Evolutionary conservation across 2,329 filamentous ascomycete species (phyloP).

Genomic region (Zymoseptoria passerinii): DNA sequence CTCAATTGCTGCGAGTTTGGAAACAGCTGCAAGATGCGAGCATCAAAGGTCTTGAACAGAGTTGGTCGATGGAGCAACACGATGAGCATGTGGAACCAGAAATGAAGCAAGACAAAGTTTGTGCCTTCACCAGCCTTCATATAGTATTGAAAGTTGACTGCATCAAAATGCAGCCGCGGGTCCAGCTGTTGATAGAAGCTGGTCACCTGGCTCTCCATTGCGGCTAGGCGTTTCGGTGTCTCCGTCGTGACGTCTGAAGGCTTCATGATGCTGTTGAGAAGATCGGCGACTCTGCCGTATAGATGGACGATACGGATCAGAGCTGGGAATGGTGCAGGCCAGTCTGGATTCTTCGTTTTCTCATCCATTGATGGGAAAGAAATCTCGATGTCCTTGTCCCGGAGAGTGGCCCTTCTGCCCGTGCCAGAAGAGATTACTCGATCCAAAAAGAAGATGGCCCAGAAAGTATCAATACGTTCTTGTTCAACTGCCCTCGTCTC

Average conservation of each 20-base stretch:
- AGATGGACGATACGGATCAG: conserved; percentile 78
- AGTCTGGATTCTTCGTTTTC: conserved; percentile 48
- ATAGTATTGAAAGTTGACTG: conserved; percentile 77
- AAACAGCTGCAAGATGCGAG: conserved; percentile 61
- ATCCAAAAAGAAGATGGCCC: conserved; percentile 83
- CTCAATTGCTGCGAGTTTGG: conserved; percentile 72
- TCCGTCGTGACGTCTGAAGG: conserved; percentile 66
- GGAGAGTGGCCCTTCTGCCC: conserved; percentile 72
- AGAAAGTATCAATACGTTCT: conserved; percentile 79
- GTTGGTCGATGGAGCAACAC: conserved; percentile 80
- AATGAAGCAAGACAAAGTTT: conserved; percentile 77
- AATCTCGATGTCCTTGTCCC: conserved; percentile 78
- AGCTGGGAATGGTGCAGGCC: conserved; percentile 70
- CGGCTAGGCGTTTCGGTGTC: conserved; percentile 60
- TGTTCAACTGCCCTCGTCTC: conserved; percentile 60
- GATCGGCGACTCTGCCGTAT: conserved; percentile 74
- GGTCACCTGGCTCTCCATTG: conserved; percentile 76
- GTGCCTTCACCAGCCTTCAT: conserved; percentile 73
- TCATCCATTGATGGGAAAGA: conserved; percentile 54
- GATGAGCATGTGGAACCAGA: conserved; percentile 83
- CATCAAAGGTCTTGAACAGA: conserved; percentile 67
- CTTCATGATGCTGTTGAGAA: conserved; percentile 72
- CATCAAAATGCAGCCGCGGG: conserved; percentile 69
- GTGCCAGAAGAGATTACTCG: conserved; percentile 81
- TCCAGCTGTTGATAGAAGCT: conserved; percentile 67